These are phyloP conservation scores for Pleurotus eryngii DNA, from an alignment of 768 basidiomycete species.

Conservation along the genomic window DNA sequence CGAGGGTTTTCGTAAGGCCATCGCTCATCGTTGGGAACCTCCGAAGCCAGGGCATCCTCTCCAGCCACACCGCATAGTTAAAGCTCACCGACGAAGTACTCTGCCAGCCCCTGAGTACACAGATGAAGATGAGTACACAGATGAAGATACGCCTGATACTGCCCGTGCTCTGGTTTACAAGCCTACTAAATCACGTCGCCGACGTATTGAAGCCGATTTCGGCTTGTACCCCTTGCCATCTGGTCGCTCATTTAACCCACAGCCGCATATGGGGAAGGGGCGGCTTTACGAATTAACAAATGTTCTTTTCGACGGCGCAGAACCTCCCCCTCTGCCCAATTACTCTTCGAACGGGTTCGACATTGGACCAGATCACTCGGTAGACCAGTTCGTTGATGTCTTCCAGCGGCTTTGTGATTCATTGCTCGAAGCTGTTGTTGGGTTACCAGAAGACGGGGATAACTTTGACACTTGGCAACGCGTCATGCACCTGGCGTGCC, in stretches of 20 bases:
- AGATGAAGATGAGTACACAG: background rate
- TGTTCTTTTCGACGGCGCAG: slow-evolving; percentile 24
- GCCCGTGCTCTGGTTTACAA: slow-evolving; percentile 1
- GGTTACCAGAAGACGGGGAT: slow-evolving; percentile 31
- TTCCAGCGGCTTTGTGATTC: slow-evolving; percentile 47
- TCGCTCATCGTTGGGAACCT: slow-evolving; percentile 24
- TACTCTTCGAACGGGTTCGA: slow-evolving; percentile 36
- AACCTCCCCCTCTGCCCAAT: slow-evolving; percentile 24
- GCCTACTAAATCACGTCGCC: background rate
- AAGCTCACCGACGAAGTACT: background rate
- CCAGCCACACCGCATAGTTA: background rate
- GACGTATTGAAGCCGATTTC: slow-evolving; percentile 43
- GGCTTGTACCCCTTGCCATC: slow-evolving; percentile 45
- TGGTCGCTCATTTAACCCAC: slow-evolving; percentile 46
- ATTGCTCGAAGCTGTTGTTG: slow-evolving; percentile 35
- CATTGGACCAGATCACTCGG: slow-evolving; percentile 39
- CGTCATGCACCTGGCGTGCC: slow-evolving; percentile 37
- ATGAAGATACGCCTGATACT: slow-evolving; percentile 7
- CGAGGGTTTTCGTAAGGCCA: slow-evolving; percentile 35
- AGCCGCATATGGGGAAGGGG: slow-evolving; percentile 59
- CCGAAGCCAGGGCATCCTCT: slow-evolving; percentile 8
- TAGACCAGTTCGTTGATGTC: slow-evolving; percentile 39
- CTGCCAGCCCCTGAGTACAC: background rate
- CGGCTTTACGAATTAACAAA: slow-evolving; percentile 55
- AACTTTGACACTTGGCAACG: slow-evolving; percentile 35